A percentile compares a stretch with the other conserved stretches of the same genome.
Evolutionary conservation across 2,329 filamentous ascomycete genomes (phyloP).

Genomic region (Remersonia thermophila): DNA sequence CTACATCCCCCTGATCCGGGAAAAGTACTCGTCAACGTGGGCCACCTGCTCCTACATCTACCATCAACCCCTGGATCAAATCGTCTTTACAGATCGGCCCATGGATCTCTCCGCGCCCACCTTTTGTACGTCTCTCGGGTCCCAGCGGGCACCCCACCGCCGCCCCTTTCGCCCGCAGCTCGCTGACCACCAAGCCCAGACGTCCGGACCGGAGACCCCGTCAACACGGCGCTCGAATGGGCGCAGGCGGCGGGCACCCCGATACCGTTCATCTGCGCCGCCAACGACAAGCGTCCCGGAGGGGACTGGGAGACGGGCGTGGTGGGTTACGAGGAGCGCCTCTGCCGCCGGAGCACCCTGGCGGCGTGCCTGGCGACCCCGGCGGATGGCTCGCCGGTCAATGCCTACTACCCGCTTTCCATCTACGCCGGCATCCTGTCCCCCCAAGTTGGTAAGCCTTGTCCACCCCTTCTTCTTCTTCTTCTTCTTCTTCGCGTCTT

Average conservation of each 20-base stretch:
- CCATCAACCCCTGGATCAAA: slow-evolving; percentile 35
- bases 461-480: neutral
- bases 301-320: slow-evolving; percentile 64
- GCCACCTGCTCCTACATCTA: slow-evolving; percentile 48
- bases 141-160: neutral
- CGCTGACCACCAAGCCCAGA: slow-evolving; percentile 19
- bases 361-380: slow-evolving; percentile 55
- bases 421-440: slow-evolving; percentile 59
- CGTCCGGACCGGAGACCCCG: slow-evolving; percentile 45
- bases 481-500: too few species aligned
- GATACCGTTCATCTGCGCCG: slow-evolving; percentile 58
- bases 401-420: slow-evolving; percentile 58
- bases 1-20: slow-evolving; percentile 53
- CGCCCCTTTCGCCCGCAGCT: neutral
- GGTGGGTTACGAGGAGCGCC: slow-evolving; percentile 56
- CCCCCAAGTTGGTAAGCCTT: slow-evolving; percentile 46
- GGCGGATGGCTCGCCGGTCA: slow-evolving; percentile 32
- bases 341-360: slow-evolving; percentile 63
- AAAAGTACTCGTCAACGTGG: slow-evolving; percentile 42
- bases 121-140: slow-evolving; percentile 30
- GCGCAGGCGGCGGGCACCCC: slow-evolving; percentile 23
- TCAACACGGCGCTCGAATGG: slow-evolving; percentile 49
- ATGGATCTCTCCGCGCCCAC: slow-evolving; percentile 29
- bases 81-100: slow-evolving; percentile 26
- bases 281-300: slow-evolving; percentile 63